phyloP scores from a whole-genome alignment of 177 flowering plant genomes.

The Vitis hybrid region DNA sequence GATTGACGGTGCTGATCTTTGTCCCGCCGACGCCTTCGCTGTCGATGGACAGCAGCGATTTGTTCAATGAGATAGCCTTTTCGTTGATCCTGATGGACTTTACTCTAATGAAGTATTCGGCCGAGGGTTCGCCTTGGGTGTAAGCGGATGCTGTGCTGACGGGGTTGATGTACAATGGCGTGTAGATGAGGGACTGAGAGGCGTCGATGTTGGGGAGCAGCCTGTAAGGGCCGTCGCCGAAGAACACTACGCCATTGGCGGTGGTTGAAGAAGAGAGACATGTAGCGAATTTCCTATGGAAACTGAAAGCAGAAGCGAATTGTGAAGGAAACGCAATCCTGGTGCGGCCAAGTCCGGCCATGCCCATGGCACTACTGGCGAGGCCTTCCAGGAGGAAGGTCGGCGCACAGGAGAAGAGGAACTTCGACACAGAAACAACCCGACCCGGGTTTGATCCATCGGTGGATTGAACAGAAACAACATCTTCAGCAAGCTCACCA shows the following conservation, averaged over 20 bases:
- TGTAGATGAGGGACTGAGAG: conserved; percentile 21
- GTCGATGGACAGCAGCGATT: conserved; percentile 22
- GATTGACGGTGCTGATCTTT: no score
- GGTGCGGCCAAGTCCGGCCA: conserved; percentile 61
- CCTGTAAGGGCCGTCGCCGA: conserved; percentile 36
- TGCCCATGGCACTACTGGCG: conserved; percentile 44
- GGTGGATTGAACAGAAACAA: conserved; percentile 41
- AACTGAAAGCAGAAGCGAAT: conserved; percentile 45
- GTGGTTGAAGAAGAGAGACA: conserved; percentile 40
- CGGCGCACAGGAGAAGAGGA: conserved; percentile 43
- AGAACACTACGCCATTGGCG: conserved; percentile 28
- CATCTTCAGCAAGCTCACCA: conserved; percentile 50
- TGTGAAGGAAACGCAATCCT: conserved; percentile 46
- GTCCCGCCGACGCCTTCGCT: conserved; percentile 24
- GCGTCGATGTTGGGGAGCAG: conserved; percentile 26
- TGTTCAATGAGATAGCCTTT: conserved; percentile 20
- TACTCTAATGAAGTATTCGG: conserved; percentile 43
- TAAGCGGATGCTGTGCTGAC: conserved; percentile 30
- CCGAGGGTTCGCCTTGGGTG: conserved; percentile 31
- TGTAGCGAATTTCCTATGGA: conserved; percentile 49
- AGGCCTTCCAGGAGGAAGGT: conserved; percentile 36
- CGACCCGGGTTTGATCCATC: conserved; percentile 45
- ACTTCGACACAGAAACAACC: conserved; percentile 16
- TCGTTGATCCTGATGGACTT: conserved; percentile 28
- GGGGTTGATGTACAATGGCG: conserved; percentile 36